Percentiles rank a stretch among this genome's conserved stretches.
These are phyloP conservation scores for Dendrobium nobile DNA, from an alignment of 106 monocot genomes.

Conservation along the genomic window DNA sequence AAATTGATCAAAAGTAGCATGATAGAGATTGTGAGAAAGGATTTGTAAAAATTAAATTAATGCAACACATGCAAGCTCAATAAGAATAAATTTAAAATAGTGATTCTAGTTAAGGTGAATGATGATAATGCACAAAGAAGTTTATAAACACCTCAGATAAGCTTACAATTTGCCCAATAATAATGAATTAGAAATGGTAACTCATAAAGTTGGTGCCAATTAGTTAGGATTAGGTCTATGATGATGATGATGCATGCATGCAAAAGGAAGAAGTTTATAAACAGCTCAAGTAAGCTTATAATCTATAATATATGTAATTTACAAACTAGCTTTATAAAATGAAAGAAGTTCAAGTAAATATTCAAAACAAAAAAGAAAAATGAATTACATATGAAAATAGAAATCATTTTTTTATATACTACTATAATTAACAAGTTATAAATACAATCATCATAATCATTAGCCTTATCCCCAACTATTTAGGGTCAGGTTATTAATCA, in stretches of 20 bases:
- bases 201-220: not conserved
- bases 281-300: not conserved
- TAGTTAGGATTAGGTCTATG: not conserved
- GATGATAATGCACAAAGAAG: not conserved
- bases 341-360: not conserved
- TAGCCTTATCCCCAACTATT: not conserved
- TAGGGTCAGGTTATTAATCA: not conserved
- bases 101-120: not conserved
- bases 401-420: not conserved
- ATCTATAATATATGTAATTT: not conserved
- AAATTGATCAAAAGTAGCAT: not conserved
- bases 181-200: not conserved
- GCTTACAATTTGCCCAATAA: not conserved
- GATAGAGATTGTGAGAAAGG: not conserved
- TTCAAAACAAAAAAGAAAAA: not conserved
- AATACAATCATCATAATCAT: too few species aligned
- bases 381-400: not conserved
- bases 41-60: not conserved
- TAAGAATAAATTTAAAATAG: not conserved
- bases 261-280: not conserved
- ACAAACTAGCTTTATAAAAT: not conserved
- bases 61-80: not conserved
- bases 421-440: too few species aligned
- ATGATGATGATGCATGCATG: not conserved
- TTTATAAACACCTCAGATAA: not conserved